Evolutionary conservation across 2,329 filamentous ascomycete species (phyloP).

Genomic region (Cyanodermella asteris): DNA sequence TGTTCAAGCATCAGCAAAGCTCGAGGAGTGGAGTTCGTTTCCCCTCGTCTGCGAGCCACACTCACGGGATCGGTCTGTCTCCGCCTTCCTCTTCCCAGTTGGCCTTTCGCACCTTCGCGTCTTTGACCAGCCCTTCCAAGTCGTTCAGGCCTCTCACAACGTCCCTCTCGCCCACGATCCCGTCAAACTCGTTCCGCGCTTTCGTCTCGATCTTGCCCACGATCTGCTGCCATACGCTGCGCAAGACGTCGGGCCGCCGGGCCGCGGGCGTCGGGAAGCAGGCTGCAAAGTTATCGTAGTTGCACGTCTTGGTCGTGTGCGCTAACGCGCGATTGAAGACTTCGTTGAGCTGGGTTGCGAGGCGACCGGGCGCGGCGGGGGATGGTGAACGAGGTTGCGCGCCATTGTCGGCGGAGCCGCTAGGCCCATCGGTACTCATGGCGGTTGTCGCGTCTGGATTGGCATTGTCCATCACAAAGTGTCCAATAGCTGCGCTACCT

Average conservation of each 20-base stretch:
- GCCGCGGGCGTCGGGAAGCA: slow-evolving; percentile 42
- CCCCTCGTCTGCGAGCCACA: slow-evolving; percentile 9
- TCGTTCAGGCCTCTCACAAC: slow-evolving; percentile 37
- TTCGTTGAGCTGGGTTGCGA: slow-evolving; percentile 36
- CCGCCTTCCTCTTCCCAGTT: slow-evolving; percentile 17
- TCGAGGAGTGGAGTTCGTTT: slow-evolving; percentile 5
- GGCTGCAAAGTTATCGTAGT: slow-evolving; percentile 36
- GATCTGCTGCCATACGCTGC: slow-evolving; percentile 35
- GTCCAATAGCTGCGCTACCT: too few species aligned
- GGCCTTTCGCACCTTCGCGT: slow-evolving; percentile 31
- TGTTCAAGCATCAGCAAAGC: slow-evolving; percentile 11
- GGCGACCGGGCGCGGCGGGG: slow-evolving; percentile 32
- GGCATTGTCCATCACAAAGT: too few species aligned
- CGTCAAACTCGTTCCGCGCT: slow-evolving; percentile 37
- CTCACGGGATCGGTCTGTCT: slow-evolving; percentile 25
- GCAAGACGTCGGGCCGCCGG: slow-evolving; percentile 32
- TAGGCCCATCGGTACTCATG: too few species aligned
- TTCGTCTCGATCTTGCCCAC: slow-evolving; percentile 34
- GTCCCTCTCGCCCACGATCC: slow-evolving; percentile 32
- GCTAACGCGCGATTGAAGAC: slow-evolving; percentile 37
- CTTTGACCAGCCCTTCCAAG: slow-evolving; percentile 35
- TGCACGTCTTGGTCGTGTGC: slow-evolving; percentile 38
- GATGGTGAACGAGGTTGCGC: slow-evolving; percentile 31
- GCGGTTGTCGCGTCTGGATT: too few species aligned
- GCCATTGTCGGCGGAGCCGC: too few species aligned